Evolutionary conservation across 176 grass and related monocot genomes (phyloP), one percentile per base, ranked within the genome.

Genomic region (Bolboschoenus planiculmis): DNA sequence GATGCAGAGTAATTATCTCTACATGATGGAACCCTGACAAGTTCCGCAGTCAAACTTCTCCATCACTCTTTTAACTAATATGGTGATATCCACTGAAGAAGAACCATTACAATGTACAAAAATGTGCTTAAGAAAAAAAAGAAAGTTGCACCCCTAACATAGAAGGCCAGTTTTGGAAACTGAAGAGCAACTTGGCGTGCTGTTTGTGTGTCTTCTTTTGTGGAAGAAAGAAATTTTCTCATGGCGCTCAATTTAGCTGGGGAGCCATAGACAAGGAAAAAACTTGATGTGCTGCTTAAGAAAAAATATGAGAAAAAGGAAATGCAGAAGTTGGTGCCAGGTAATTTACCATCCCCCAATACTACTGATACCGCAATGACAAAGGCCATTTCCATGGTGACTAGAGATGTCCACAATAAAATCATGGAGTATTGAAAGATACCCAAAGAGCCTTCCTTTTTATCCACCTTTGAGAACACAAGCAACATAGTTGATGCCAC

Each of bases 321-420:
- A n/a, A n/a, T n/a, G n/a, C n/a, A n/a, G n/a, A n/a, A n/a, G n/a
- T n/a, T n/a, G n/a, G n/a, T n/a, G n/a, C n/a, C n/a, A n/a, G n/a
- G n/a, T n/a, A n/a, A n/a, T n/a, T n/a, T 24, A 5, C 3, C n/a
- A 4, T 46, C 0, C 2, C 81, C 37, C 10, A 71, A 27, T 40
- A 66, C 67, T 0, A 61, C 73, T 0, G 34, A 47, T 27, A 90
- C 29, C 4, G 85, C 88, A 1, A 24, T 5, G 21, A 85, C 61
- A 51, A 90, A 90, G 1, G 43, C 88, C 1, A 90, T 39, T 79
- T 87, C 56, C 88, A 90, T 90, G 81, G 77, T 81, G 65, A 79
- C 53, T 0, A 90, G 65, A 14, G 88, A 84, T 33, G 81, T 2
- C 88, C 85, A 90, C 15, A 90, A 39, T 4, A 87, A 85, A 53